Conservation (phyloP, 2,329 filamentous ascomycete genomes). For the Leptographium radiaticola region DNA sequence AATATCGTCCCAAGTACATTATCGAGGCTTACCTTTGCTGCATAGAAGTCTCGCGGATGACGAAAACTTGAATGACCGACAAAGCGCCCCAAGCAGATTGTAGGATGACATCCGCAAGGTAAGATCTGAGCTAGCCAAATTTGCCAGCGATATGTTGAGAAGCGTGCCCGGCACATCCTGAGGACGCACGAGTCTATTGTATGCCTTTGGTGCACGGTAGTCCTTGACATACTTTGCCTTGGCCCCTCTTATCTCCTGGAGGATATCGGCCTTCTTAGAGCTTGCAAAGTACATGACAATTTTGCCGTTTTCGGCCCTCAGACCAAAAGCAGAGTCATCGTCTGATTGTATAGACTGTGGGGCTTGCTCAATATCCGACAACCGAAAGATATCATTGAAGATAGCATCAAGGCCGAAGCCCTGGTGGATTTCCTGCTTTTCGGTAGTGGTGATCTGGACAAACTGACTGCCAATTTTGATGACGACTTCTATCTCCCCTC, state of each 20-base stretch:
- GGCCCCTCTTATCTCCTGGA: constrained; percentile 48
- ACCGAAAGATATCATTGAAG: constrained; percentile 57
- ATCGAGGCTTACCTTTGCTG: constrained; percentile 37
- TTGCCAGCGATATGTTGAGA: constrained; percentile 53
- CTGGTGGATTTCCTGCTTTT: constrained; percentile 55
- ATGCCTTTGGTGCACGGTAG: constrained; percentile 43
- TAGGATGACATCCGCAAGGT: constrained; percentile 51
- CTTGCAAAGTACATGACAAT: constrained; percentile 62
- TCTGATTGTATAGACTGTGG: constrained; percentile 51
- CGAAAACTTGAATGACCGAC: constrained; percentile 54
- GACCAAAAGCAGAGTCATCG: constrained; percentile 53
- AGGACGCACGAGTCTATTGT: constrained; percentile 52
- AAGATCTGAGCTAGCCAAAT: constrained; percentile 49
- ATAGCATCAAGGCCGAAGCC: constrained; percentile 48
- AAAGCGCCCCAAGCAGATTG: constrained; percentile 53
- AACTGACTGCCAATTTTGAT: constrained; percentile 59
- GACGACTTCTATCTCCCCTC: constrained; percentile 55
- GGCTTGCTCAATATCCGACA: constrained; percentile 55
- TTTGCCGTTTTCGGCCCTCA: constrained; percentile 55
- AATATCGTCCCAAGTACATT: background rate
- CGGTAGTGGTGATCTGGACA: constrained; percentile 54
- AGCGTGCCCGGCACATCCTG: constrained; percentile 60
- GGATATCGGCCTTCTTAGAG: constrained; percentile 47
- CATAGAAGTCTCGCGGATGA: constrained; percentile 48
- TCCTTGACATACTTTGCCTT: constrained; percentile 55